Percentiles rank a stretch among this genome's conserved stretches.
Conservation (phyloP, 331 rosid species). For the Rosa hybrid region DNA sequence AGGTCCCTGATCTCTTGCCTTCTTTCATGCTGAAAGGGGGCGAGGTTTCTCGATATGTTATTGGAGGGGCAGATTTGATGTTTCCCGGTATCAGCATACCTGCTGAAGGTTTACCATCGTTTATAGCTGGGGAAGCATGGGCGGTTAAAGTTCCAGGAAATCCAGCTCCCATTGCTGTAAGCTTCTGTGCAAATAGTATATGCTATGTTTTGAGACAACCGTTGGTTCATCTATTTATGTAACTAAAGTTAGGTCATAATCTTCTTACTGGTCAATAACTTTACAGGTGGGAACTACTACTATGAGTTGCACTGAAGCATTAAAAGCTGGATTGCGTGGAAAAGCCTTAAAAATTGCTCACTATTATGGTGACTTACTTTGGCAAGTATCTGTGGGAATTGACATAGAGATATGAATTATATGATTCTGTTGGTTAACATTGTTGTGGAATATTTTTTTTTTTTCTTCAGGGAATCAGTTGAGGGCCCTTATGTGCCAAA, state of each 20-base stretch:
- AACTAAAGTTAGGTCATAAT: background rate
- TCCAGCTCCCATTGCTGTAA: constrained; percentile 92
- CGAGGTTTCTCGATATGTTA: constrained; percentile 77
- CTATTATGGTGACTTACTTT: constrained; percentile 77
- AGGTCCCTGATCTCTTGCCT: constrained; percentile 79
- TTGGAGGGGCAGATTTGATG: constrained; percentile 98
- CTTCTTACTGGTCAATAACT: constrained; percentile 8
- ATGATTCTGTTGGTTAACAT: constrained; percentile 7
- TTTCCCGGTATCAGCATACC: constrained; percentile 89
- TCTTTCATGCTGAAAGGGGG: constrained; percentile 83
- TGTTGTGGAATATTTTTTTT: constrained; percentile 27
- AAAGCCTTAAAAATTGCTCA: constrained; percentile 88
- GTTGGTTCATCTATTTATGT: background rate
- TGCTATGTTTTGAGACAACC: background rate
- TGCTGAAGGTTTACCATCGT: constrained; percentile 81
- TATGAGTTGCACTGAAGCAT: constrained; percentile 80
- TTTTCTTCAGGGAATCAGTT: constrained; percentile 68
- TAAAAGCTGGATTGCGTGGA: constrained; percentile 85
- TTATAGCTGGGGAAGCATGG: constrained; percentile 74
- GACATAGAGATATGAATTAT: constrained; percentile 11
- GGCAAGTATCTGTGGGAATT: constrained; percentile 57
- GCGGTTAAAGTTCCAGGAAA: constrained; percentile 94
- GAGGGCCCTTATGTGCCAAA: constrained; percentile 79
- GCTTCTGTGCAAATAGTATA: background rate
- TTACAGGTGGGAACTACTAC: constrained; percentile 89